Evolutionary conservation across 805 yeast species (phyloP), one percentile per base, ranked within the genome.

Genomic region (Saccharomycopsis sp.): DNA sequence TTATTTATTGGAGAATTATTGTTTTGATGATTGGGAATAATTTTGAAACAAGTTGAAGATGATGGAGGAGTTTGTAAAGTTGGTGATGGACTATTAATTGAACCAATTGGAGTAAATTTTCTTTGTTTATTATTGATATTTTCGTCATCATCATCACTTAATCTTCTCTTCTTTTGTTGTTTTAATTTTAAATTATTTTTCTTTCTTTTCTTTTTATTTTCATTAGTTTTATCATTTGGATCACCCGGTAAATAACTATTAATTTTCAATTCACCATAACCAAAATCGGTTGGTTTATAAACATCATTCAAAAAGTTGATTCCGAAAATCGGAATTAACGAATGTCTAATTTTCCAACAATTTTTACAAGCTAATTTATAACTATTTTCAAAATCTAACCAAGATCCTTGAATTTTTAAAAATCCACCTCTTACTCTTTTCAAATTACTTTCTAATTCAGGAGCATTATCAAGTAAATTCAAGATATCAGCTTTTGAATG

Each of bases 361-460:
- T 86, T 82, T 38, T 80, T 70, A 26, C 73, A 58, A 3, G 95
- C 89, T 39, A 87, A 62, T 25, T 71, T 61, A 45, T 67, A 68
- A 19, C 94, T 86, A 37, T 82, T 64, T 8, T 69, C 71, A 52
- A 61, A 79, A 2, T 95, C 89, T 30, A 86, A 61, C 96, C 96
- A 88, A 6, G 95, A 85, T 3, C 96, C 96, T 61, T 87, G 96
- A 49, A 88, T 85, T 63, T 86, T 86, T 49, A 87, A 69, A 52
- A 76, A 85, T 2, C 96, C 96, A 35, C 96, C 96, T 41, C 96
- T 65, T 13, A 87, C 85, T 37, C 95, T 70, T 51, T 74, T 74
- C 40, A 80, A 69, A 31, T 67, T 70, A 14, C 68, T 72, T 49
- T 74, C 84, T 40, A 76, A 64, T 51, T 75, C 75, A 2, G 88